phyloP scores from a whole-genome alignment of 805 yeast species.

The Middelhovenomyces tepae region DNA sequence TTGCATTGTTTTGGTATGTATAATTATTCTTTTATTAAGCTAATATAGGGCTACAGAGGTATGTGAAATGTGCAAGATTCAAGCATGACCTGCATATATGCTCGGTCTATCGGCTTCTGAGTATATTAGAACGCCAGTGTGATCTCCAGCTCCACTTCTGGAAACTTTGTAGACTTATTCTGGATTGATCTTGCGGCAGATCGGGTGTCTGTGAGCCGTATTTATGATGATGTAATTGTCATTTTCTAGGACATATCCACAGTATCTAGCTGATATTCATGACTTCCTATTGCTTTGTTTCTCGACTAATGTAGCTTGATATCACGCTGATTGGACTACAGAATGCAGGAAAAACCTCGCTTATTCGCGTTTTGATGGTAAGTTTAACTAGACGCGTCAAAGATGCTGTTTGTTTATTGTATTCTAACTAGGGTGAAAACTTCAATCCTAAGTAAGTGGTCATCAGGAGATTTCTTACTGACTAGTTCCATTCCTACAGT shows the following conservation, averaged over 20 bases:
- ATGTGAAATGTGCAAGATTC: too few relatives aligned
- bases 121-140: too few relatives aligned
- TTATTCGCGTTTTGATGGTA: slow-evolving; percentile 26
- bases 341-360: slow-evolving; percentile 32
- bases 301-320: slow-evolving; percentile 22
- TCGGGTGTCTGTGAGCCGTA: too few relatives aligned
- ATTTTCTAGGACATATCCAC: neutral
- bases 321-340: slow-evolving; percentile 30
- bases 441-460: slow-evolving; percentile 25
- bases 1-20: slow-evolving; percentile 26
- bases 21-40: neutral
- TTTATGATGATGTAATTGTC: neutral
- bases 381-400: slow-evolving; percentile 9
- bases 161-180: too few relatives aligned
- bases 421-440: slow-evolving; percentile 21
- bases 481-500: slow-evolving; percentile 30
- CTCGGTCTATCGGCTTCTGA: too few relatives aligned
- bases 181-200: too few relatives aligned
- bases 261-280: neutral
- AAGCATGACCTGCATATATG: too few relatives aligned
- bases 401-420: neutral
- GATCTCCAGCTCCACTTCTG: too few relatives aligned
- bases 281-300: neutral
- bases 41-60: too few relatives aligned
- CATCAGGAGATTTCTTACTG: slow-evolving; percentile 1